A percentile compares a stretch with the other conserved stretches of the same genome.
Conservation (phyloP, 208 protist species). For the Jaenimonas drosophilae region DNA sequence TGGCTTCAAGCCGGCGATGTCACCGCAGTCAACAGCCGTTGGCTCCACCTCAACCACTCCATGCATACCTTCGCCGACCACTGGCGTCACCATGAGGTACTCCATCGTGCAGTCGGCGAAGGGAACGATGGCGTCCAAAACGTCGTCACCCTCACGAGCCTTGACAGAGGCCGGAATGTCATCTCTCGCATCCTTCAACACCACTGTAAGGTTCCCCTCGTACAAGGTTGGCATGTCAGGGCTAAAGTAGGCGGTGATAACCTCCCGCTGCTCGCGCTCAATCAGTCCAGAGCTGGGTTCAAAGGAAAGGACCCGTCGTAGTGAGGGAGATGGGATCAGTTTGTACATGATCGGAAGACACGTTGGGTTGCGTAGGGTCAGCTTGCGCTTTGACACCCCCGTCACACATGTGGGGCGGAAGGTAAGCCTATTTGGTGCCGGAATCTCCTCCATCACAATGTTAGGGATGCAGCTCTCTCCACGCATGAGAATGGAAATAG, state of each 20-base stretch:
- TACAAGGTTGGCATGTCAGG: constrained; percentile 39
- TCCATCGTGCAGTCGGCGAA: constrained; percentile 3
- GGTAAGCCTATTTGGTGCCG: constrained; percentile 16
- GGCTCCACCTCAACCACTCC: constrained; percentile 77
- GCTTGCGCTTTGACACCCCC: constrained; percentile 21
- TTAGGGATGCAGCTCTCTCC: constrained; percentile 40
- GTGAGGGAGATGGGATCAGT: constrained; percentile 25
- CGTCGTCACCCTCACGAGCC: constrained; percentile 1
- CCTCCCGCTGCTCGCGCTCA: constrained; percentile 21
- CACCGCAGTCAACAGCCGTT: constrained; percentile 41
- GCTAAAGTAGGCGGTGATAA: constrained; percentile 41
- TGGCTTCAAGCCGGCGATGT: constrained; percentile 42
- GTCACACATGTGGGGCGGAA: constrained; percentile 77
- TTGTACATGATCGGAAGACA: constrained; percentile 57
- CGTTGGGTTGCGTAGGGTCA: constrained; percentile 71
- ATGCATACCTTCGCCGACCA: constrained; percentile 56
- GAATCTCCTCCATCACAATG: constrained; percentile 18
- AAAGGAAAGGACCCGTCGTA: constrained; percentile 38
- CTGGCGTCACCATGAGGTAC: constrained; percentile 20
- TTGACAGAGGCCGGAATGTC: not conserved
- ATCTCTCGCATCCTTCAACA: constrained; percentile 18
- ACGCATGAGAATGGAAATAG: constrained; percentile 24
- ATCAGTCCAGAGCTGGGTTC: constrained; percentile 55
- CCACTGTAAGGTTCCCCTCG: constrained; percentile 38
- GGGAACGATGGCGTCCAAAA: constrained; percentile 1